These are phyloP conservation scores for Pseudognaphalium luteoalbum DNA, from an alignment of 129 eudicot species.

Conservation along the genomic window DNA sequence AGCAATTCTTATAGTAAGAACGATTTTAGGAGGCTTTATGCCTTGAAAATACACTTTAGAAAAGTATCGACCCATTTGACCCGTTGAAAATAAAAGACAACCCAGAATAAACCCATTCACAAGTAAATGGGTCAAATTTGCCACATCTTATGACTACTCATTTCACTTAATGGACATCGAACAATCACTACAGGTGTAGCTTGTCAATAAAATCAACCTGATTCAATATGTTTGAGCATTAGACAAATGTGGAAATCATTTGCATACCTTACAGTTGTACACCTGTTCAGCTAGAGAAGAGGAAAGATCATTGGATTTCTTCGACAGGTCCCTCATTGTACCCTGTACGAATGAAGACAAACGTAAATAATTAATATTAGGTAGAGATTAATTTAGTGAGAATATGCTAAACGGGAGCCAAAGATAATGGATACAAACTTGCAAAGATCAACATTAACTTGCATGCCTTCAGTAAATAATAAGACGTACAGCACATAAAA, in stretches of 20 bases:
- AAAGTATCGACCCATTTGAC: not conserved
- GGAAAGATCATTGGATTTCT: conserved; percentile 32
- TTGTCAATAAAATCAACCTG: not conserved
- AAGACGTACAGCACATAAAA: not conserved
- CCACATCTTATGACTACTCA: not conserved
- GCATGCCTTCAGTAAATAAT: not conserved
- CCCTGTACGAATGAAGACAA: conserved; percentile 35
- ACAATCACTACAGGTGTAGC: not conserved
- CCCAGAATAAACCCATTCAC: not conserved
- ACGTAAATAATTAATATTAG: not conserved
- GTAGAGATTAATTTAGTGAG: not conserved
- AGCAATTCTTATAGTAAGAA: not conserved
- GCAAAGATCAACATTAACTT: not conserved
- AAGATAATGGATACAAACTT: not conserved
- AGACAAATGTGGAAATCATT: conserved; percentile 16
- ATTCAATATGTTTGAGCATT: conserved; percentile 4
- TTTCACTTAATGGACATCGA: not conserved
- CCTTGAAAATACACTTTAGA: not conserved
- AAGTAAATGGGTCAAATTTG: not conserved
- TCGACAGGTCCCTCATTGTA: conserved; percentile 50
- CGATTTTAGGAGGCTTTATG: not conserved
- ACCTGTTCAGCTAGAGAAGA: conserved; percentile 33
- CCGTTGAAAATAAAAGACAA: not conserved
- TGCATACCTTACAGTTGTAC: conserved; percentile 27
- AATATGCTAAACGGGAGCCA: not conserved